Conservation (phyloP, 2,329 filamentous ascomycete species). For the Trematosphaeria pertusa region DNA sequence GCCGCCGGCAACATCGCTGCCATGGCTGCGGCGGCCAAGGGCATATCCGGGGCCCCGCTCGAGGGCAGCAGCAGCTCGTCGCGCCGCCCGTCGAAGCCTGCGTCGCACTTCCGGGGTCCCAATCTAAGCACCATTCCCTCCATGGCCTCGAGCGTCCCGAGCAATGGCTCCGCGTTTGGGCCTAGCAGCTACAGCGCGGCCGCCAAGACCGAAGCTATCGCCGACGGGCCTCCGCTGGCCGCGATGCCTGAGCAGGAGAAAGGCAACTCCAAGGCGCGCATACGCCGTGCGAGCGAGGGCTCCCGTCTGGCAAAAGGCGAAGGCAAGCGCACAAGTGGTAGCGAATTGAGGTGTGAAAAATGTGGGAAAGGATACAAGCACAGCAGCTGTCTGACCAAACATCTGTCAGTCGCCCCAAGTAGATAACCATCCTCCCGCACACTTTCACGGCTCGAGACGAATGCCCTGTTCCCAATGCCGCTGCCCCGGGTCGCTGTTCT, state of each 20-base stretch:
- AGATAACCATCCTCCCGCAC: constrained; percentile 48
- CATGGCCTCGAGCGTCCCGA: constrained; percentile 73
- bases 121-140: constrained; percentile 66
- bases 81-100: constrained; percentile 71
- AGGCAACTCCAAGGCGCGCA: constrained; percentile 60
- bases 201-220: constrained; percentile 65
- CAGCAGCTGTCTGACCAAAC: constrained; percentile 99
- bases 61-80: constrained; percentile 62
- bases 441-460: constrained; percentile 50
- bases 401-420: constrained; percentile 88
- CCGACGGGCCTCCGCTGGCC: constrained; percentile 70
- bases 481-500: constrained; percentile 14
- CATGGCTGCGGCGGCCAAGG: constrained; percentile 72
- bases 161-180: constrained; percentile 51
- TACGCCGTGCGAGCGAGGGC: constrained; percentile 80
- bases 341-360: constrained; percentile 93
- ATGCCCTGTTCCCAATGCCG: constrained; percentile 40
- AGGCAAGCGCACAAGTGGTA: constrained; percentile 76
- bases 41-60: constrained; percentile 68
- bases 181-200: constrained; percentile 45
- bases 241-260: constrained; percentile 53
- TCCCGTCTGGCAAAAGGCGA: constrained; percentile 82
- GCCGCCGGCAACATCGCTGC: constrained; percentile 76
- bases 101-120: constrained; percentile 53
- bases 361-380: constrained; percentile 99